Evolutionary conservation across 108 stramenopile genomes (phyloP).

Genomic region (Cyclotella baltica): DNA sequence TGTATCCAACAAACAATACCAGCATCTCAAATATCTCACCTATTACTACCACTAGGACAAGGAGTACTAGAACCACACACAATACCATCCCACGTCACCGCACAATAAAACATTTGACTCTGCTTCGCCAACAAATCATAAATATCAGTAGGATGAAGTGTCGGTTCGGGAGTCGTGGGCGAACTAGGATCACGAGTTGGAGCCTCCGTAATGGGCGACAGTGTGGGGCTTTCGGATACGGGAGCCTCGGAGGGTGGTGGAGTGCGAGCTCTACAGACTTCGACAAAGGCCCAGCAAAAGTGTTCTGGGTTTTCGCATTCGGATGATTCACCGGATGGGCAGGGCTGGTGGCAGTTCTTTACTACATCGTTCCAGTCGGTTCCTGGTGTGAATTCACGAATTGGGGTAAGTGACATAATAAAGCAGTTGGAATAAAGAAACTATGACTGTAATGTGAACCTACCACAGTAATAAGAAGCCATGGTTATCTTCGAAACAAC

Average conservation of each 20-base stretch:
- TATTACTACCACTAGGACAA: conserved; percentile 28
- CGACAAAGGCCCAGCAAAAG: conserved; percentile 54
- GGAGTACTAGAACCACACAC: conserved; percentile 33
- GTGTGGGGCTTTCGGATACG: conserved; percentile 12
- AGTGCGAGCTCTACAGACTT: conserved; percentile 27
- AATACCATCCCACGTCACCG: conserved; percentile 27
- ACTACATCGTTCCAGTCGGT: conserved; percentile 35
- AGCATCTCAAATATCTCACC: not conserved
- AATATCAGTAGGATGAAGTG: conserved; percentile 32
- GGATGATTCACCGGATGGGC: conserved; percentile 36
- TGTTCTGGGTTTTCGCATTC: conserved; percentile 57
- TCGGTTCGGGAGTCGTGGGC: conserved; percentile 35
- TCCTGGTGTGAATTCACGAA: no score
- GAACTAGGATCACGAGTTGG: conserved; percentile 40
- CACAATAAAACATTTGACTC: conserved; percentile 33
- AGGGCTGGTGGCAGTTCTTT: conserved; percentile 49
- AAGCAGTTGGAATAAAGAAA: no score
- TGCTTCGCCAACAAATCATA: conserved; percentile 34
- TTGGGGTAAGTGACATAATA: no score
- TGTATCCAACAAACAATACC: not conserved
- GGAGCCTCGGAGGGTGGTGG: conserved; percentile 19
- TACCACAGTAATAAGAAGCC: conserved; percentile 50
- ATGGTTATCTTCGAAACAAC: conserved; percentile 35
- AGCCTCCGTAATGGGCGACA: conserved; percentile 18
- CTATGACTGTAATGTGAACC: no score